A percentile compares a stretch with the other conserved stretches of the same genome.
phyloP scores from a whole-genome alignment of 2,329 filamentous ascomycete species.

The Nannizziopsis arthrosporioides region DNA sequence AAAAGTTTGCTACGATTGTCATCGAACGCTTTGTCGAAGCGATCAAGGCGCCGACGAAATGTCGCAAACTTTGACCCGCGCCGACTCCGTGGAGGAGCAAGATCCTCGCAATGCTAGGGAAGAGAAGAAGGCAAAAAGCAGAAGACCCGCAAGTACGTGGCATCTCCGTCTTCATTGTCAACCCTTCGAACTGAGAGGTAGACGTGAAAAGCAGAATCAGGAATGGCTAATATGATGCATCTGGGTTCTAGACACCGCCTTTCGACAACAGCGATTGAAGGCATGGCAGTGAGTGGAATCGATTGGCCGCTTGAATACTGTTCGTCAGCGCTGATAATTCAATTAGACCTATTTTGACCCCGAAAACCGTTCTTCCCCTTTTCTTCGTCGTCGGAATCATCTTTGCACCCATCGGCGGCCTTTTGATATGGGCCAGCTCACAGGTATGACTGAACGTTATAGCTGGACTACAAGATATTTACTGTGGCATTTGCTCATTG shows the following conservation, averaged over 20 bases:
- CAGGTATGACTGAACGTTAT: conserved; percentile 43
- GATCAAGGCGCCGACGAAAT: conserved; percentile 17
- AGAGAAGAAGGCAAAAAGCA: conserved; percentile 77
- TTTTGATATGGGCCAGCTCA: conserved; percentile 74
- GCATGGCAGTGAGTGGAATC: conserved; percentile 77
- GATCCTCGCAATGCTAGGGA: conserved; percentile 30
- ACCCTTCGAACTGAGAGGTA: conserved; percentile 5
- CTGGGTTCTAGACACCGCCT: conserved; percentile 64
- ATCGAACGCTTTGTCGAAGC: not conserved
- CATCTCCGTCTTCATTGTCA: conserved; percentile 5
- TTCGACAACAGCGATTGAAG: conserved; percentile 90
- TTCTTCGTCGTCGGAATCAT: conserved; percentile 87
- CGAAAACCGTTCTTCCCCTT: conserved; percentile 81
- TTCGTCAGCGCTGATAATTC: not conserved
- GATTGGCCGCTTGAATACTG: not conserved
- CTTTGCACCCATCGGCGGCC: conserved; percentile 82
- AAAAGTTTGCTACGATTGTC: not conserved
- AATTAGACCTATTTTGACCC: conserved; percentile 76
- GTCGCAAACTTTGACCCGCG: conserved; percentile 32
- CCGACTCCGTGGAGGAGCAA: conserved; percentile 36
- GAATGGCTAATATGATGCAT: not conserved
- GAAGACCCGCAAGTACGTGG: conserved; percentile 70
- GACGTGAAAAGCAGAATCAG: not conserved
- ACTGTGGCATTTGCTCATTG: not conserved
- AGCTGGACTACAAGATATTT: not conserved